Base-by-base conservation (phyloP, 2,329 filamentous ascomycete genomes). In the Catunica adiposa region DNA sequence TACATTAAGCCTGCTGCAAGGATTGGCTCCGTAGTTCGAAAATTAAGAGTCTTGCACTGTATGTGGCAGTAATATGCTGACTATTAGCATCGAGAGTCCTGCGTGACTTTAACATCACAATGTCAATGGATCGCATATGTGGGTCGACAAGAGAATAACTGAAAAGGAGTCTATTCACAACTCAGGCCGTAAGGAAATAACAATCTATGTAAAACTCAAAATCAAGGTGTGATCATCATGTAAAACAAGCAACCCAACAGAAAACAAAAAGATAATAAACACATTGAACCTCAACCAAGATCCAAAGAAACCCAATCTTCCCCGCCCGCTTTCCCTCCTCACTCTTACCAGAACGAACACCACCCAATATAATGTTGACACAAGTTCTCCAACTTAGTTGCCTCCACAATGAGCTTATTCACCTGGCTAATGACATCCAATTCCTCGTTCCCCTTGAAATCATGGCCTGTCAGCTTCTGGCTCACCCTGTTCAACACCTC, bases 301-400 rank as follows among this genome's bases (percentile, higher is more conserved):
- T 22, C 42, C 42, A 14, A 46, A 46, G n/a, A 38, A 38, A 38
- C 11, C 1, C 5, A 11, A 38, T 38, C 11, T 38, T 14, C n/a
- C 5, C 37, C 8, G 15, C 40, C n/a, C 11, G 8, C 8, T 44
- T 8, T 3, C n/a, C 40, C 8, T 31, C 23, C 17, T n/a, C n/a
- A 51, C 48, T 15, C 17, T 23, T 52, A 97, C 90, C 90, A 97
- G 76, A 96, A 97, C 70, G 87, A 94, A 71, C 90, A 97, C 90
- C 90, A 97, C 61, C 92, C 92, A 63, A 97, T 95, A 68, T 96
- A 98, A 72, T 97, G 92, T 74, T 97, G 92, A 67, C 92, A 98
- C 59, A 98, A 73, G 67, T 97, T 97, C 76, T 97, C 92, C 63
- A 97, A 74, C 65, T 92, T 96, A 5, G 92, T 98, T 22, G 92